These are phyloP conservation scores for Talaromyces piceae DNA, from an alignment of 2,329 filamentous ascomycete genomes.

Conservation along the genomic window DNA sequence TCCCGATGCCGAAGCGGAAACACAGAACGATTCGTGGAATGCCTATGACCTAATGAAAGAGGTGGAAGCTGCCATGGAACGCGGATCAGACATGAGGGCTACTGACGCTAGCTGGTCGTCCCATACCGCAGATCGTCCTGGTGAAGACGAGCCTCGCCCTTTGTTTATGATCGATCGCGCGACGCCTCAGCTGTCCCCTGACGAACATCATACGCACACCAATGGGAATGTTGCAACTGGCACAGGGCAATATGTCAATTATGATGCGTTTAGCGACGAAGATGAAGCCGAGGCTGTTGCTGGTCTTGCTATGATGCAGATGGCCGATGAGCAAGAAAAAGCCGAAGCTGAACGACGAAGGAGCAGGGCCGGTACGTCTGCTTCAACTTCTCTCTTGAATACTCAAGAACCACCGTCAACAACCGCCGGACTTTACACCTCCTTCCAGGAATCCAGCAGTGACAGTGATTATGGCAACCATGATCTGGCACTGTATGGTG, in stretches of 20 bases:
- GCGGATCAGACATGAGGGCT: constrained; percentile 4
- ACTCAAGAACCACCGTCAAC: constrained; percentile 35
- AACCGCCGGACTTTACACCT: constrained; percentile 18
- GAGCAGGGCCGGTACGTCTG: constrained; percentile 48
- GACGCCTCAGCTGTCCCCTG: constrained; percentile 28
- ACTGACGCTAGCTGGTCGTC: not conserved
- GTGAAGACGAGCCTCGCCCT: constrained; percentile 11
- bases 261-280: constrained; percentile 56
- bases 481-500: constrained; percentile 68
- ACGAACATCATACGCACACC: constrained; percentile 39
- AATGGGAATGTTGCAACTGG: constrained; percentile 43
- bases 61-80: constrained; percentile 47
- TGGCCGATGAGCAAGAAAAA: constrained; percentile 72
- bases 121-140: constrained; percentile 5
- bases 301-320: constrained; percentile 72
- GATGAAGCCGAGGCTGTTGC: constrained; percentile 84
- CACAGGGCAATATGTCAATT: constrained; percentile 38
- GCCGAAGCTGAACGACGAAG: constrained; percentile 39
- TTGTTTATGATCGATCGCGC: constrained; percentile 11
- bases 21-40: constrained; percentile 18
- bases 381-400: constrained; percentile 44
- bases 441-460: constrained; percentile 42
- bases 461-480: constrained; percentile 66
- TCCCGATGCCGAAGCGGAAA: constrained; percentile 31
- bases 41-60: constrained; percentile 51